These are phyloP conservation scores for Viola odorata DNA, from an alignment of 345 rosid species.

Conservation along the genomic window DNA sequence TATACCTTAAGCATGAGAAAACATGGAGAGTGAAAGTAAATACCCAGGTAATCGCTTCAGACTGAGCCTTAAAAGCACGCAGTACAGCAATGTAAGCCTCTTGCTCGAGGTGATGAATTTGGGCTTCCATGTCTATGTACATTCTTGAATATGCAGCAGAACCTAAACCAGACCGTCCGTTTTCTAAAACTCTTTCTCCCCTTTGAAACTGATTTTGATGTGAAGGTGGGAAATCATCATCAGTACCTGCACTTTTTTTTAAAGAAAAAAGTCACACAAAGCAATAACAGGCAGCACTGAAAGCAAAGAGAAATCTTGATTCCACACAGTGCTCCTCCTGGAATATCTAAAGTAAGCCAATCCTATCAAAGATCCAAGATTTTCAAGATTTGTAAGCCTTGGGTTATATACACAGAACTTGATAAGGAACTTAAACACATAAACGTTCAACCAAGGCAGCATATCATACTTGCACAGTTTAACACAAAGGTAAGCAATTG, in stretches of 20 bases:
- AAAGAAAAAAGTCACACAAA: not conserved
- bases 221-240: constrained; percentile 41
- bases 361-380: not conserved
- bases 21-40: constrained; percentile 11
- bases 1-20: not conserved
- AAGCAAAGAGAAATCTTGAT: not conserved
- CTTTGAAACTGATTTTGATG: constrained; percentile 33
- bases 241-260: constrained; percentile 31
- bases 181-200: constrained; percentile 25
- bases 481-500: not conserved
- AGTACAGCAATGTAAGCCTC: constrained; percentile 92
- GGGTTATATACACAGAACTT: too few species aligned
- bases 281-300: not conserved
- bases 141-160: constrained; percentile 34
- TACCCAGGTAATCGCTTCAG: constrained; percentile 99
- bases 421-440: too few species aligned
- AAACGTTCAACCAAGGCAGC: too few species aligned
- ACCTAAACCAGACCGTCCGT: constrained; percentile 37
- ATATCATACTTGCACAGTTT: not conserved
- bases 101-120: constrained; percentile 89
- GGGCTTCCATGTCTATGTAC: constrained; percentile 66
- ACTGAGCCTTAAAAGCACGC: constrained; percentile 96
- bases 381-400: too few species aligned
- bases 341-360: not conserved
- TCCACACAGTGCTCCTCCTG: too few species aligned